Percentiles rank a stretch among this genome's conserved stretches.
Conservation (phyloP, 768 basidiomycete genomes). For the Dacryopinax primogenitus region DNA sequence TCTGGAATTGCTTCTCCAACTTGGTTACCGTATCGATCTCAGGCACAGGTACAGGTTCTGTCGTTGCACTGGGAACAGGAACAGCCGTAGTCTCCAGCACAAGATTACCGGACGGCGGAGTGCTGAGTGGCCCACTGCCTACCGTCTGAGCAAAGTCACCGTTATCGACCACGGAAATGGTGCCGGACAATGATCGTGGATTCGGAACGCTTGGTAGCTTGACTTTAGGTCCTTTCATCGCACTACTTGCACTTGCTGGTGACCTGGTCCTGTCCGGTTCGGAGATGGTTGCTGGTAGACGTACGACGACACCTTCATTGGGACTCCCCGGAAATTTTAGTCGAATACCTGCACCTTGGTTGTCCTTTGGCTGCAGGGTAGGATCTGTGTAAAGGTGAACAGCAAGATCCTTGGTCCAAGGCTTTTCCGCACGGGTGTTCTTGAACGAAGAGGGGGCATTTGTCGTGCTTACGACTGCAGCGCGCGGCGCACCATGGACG, state of each 20-base stretch:
- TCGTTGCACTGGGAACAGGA: neutral
- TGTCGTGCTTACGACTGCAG: neutral
- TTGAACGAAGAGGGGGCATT: neutral
- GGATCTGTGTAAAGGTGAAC: neutral
- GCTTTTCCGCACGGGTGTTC: neutral
- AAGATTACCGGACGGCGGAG: neutral
- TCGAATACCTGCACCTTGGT: neutral
- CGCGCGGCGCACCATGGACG: neutral
- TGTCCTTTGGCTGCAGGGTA: neutral
- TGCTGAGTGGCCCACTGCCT: neutral
- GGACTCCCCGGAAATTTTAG: constrained; percentile 1
- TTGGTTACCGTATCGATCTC: neutral
- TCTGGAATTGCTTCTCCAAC: neutral
- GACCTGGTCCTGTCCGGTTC: neutral
- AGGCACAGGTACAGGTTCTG: neutral
- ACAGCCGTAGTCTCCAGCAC: neutral
- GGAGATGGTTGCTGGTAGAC: neutral
- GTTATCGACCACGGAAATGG: neutral
- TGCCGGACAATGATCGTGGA: neutral
- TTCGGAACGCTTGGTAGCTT: neutral
- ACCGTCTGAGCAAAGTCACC: constrained; percentile 2
- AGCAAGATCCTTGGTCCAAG: constrained; percentile 1
- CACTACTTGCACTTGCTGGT: neutral
- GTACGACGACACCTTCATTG: neutral
- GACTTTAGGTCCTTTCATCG: neutral